Conservation (phyloP, 371 early-diverging fungal genomes). For the Saksenaea oblongispora region DNA sequence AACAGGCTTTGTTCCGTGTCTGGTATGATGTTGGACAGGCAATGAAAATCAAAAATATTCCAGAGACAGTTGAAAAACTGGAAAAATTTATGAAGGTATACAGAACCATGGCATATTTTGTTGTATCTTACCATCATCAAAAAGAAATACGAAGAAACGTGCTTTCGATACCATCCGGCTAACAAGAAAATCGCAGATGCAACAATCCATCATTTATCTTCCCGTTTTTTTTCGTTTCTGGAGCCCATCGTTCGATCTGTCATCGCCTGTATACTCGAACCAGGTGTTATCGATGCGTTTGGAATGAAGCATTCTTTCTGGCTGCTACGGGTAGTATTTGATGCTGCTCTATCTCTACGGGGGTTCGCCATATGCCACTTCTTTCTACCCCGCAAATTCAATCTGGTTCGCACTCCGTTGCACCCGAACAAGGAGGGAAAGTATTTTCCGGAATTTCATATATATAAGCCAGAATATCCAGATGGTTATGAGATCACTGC, state of each 20-base stretch:
- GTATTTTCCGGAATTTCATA: background rate
- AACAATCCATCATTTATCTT: background rate
- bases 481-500: background rate
- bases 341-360: background rate
- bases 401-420: background rate
- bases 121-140: background rate
- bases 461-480: background rate
- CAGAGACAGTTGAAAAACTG: conserved; percentile 45
- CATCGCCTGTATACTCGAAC: background rate
- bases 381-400: background rate
- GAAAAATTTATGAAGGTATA: conserved; percentile 30
- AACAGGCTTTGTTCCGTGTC: conserved; percentile 34
- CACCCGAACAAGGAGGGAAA: background rate
- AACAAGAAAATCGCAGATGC: background rate
- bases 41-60: conserved; percentile 58
- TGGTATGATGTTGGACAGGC: conserved; percentile 43
- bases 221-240: background rate
- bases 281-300: background rate
- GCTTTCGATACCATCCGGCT: background rate
- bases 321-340: background rate
- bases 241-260: background rate
- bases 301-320: background rate
- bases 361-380: background rate
- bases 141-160: background rate
- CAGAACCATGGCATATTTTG: background rate